A percentile compares a stretch with the other conserved stretches of the same genome.
phyloP scores from a whole-genome alignment of 106 monocot genomes.

The Dactylorhiza incarnata region DNA sequence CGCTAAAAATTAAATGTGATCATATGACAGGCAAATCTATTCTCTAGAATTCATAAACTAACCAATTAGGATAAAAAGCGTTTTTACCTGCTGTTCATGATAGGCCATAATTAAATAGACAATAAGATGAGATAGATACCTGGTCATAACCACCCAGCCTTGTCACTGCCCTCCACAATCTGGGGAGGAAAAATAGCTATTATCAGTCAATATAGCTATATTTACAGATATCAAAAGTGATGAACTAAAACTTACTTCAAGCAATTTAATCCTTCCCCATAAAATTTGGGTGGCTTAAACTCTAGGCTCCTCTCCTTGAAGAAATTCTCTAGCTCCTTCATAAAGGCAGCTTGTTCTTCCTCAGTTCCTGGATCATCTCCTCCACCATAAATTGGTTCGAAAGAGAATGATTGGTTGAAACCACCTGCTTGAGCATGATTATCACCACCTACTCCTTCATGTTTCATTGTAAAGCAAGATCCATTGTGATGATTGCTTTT shows the following conservation, averaged over 20 bases:
- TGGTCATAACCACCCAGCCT: constrained; percentile 86
- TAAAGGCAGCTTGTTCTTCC: constrained; percentile 84
- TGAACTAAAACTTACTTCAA: constrained; percentile 55
- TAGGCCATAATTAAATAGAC: background rate
- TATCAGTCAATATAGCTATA: background rate
- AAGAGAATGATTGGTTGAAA: constrained; percentile 19
- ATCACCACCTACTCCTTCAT: constrained; percentile 20
- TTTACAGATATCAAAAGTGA: background rate
- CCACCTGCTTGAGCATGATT: constrained; percentile 13
- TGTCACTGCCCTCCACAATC: constrained; percentile 87
- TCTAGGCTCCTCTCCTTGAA: constrained; percentile 67
- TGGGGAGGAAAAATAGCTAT: constrained; percentile 12
- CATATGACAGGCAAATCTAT: background rate
- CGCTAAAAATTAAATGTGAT: background rate
- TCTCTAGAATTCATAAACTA: background rate
- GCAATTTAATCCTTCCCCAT: constrained; percentile 91
- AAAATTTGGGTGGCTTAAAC: constrained; percentile 93
- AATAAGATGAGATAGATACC: constrained; percentile 28
- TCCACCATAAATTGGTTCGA: constrained; percentile 38
- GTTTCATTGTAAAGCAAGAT: constrained; percentile 18
- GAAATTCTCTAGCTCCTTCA: constrained; percentile 83
- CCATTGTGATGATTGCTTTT: constrained; percentile 14
- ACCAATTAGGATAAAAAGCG: background rate
- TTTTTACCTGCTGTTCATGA: background rate
- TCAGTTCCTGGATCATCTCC: constrained; percentile 83